These are phyloP conservation scores for Aspergillus asperescens DNA, from an alignment of 495 filamentous ascomycete genomes.

Conservation along the genomic window DNA sequence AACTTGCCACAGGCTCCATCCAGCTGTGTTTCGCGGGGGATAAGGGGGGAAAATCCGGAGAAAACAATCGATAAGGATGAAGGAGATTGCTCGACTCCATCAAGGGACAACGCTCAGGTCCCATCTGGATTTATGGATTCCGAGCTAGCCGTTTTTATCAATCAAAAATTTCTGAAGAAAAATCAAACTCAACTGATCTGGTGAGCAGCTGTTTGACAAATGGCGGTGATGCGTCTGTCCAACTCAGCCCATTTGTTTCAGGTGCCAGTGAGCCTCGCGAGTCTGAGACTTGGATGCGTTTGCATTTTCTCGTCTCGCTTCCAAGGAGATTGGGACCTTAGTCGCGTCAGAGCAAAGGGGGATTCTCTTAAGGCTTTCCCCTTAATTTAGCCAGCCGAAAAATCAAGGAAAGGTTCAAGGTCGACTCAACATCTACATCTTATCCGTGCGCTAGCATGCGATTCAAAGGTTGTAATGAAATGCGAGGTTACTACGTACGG, in stretches of 20 bases:
- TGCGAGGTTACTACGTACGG: no score
- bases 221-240: constrained; percentile 19
- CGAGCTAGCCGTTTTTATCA: neutral
- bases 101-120: no score
- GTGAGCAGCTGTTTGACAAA: constrained; percentile 21
- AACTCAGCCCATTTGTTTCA: constrained; percentile 20
- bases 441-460: no score
- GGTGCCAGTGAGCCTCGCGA: constrained; percentile 7
- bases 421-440: neutral
- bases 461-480: no score
- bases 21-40: constrained; percentile 17
- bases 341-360: neutral
- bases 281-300: constrained; percentile 2
- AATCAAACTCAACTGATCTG: constrained; percentile 11
- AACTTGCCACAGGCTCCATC: constrained; percentile 17
- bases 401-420: neutral
- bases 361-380: neutral
- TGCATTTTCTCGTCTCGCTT: neutral
- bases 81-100: neutral
- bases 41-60: constrained; percentile 22
- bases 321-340: constrained; percentile 1
- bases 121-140: no score
- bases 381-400: neutral
- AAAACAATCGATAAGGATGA: constrained; percentile 18
- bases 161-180: no score